phyloP scores from a whole-genome alignment of 108 stramenopile genomes.

The Stephanodiscus minutulus region DNA sequence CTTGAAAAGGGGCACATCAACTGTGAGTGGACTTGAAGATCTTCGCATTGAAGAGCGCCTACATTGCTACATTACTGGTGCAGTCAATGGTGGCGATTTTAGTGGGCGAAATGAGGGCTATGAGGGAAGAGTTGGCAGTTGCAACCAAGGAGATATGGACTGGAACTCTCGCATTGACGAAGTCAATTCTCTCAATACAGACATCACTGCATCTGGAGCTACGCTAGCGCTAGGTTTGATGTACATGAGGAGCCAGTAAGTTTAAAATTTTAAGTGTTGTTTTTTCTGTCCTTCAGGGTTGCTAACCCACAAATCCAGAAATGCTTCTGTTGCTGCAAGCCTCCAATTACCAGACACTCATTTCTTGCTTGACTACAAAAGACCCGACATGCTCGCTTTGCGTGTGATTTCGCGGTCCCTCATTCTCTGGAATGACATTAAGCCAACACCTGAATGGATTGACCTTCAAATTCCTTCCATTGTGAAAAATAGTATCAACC shows the following conservation, averaged over 20 bases:
- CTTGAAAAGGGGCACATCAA: slow-evolving; percentile 41
- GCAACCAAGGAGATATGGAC: slow-evolving; percentile 54
- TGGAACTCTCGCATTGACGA: slow-evolving; percentile 87
- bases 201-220: slow-evolving; percentile 96
- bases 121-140: slow-evolving; percentile 11
- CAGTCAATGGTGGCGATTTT: slow-evolving; percentile 59
- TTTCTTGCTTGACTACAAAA: slow-evolving; percentile 89
- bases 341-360: slow-evolving; percentile 91
- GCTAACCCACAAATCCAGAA: slow-evolving; percentile 31
- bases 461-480: slow-evolving; percentile 80
- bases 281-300: no score
- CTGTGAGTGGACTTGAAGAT: slow-evolving; percentile 85
- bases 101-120: slow-evolving; percentile 50
- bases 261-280: no score
- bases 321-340: slow-evolving; percentile 73
- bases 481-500: slow-evolving; percentile 57
- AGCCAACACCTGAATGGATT: slow-evolving; percentile 82
- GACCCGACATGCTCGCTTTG: slow-evolving; percentile 93
- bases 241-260: slow-evolving; percentile 84
- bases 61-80: slow-evolving; percentile 85
- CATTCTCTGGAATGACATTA: slow-evolving; percentile 92
- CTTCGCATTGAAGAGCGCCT: slow-evolving; percentile 93
- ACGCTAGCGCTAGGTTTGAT: slow-evolving; percentile 92
- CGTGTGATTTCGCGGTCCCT: slow-evolving; percentile 89
- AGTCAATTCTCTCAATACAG: slow-evolving; percentile 87